A percentile compares a stretch with the other conserved stretches of the same genome.
phyloP scores from a whole-genome alignment of 2,329 filamentous ascomycete species.

The Basipetospora chlamydospora region DNA sequence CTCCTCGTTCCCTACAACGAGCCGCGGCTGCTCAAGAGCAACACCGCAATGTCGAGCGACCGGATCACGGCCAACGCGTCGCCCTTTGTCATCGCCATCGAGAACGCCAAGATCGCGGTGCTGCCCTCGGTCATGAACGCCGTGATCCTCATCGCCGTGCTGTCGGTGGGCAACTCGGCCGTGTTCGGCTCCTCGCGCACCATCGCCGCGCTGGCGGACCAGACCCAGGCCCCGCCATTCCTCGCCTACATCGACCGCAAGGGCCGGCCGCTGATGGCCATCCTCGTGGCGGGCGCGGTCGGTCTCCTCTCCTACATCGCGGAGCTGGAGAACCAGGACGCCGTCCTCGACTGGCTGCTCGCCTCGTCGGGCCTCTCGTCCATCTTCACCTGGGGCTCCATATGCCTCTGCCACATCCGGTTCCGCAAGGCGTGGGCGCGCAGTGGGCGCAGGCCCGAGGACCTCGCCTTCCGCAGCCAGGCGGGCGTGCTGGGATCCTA shows the following conservation, averaged over 20 bases:
- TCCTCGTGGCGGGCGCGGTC: constrained; percentile 48
- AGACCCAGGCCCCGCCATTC: constrained; percentile 64
- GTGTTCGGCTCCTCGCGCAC: constrained; percentile 87
- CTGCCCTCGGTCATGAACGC: constrained; percentile 85
- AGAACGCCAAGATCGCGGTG: constrained; percentile 65
- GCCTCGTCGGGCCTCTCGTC: constrained; percentile 54
- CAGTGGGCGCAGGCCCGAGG: constrained; percentile 54
- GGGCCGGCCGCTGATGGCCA: constrained; percentile 65
- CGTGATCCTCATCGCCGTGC: constrained; percentile 81
- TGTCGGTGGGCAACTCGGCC: constrained; percentile 83
- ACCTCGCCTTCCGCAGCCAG: constrained; percentile 71
- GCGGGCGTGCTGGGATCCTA: constrained; percentile 69
- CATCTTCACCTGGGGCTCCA: constrained; percentile 69
- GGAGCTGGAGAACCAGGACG: constrained; percentile 38
- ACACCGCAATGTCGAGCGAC: constrained; percentile 26
- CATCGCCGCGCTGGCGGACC: constrained; percentile 76
- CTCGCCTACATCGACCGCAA: constrained; percentile 71
- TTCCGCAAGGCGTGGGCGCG: constrained; percentile 69
- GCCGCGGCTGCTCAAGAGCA: constrained; percentile 37
- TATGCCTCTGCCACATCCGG: constrained; percentile 83
- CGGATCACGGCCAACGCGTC: constrained; percentile 60
- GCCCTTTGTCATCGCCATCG: constrained; percentile 86
- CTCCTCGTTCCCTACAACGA: constrained; percentile 67
- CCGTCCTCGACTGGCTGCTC: constrained; percentile 66
- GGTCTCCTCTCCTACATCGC: constrained; percentile 66